These are phyloP conservation scores for Paramarasmius palmivorus DNA, from an alignment of 1,284 basidiomycete species.

Conservation along the genomic window DNA sequence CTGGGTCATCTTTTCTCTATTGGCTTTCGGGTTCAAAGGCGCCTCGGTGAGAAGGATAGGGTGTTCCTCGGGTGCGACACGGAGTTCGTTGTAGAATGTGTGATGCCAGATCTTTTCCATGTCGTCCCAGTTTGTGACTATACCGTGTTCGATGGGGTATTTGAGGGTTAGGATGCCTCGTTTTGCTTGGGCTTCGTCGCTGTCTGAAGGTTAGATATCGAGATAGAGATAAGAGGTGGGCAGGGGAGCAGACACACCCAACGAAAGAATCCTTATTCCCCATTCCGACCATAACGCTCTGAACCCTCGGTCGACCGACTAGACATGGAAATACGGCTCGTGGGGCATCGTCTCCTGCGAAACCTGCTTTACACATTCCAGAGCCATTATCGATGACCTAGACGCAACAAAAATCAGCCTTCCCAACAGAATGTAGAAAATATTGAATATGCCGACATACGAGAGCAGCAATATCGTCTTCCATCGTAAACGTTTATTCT, in stretches of 20 bases:
- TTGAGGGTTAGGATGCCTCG: neutral
- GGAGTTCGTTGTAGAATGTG: conserved; percentile 8
- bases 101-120: conserved; percentile 10
- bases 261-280: conserved; percentile 6
- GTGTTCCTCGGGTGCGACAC: conserved; percentile 6
- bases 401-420: neutral
- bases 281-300: conserved; percentile 5
- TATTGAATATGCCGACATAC: neutral
- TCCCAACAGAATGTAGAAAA: neutral
- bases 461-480: conserved; percentile 1
- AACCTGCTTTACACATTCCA: conserved; percentile 27
- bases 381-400: conserved; percentile 23
- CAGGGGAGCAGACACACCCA: neutral
- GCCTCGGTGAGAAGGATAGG: conserved; percentile 8
- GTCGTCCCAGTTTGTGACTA: conserved; percentile 8
- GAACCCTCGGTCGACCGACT: neutral
- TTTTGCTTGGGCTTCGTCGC: conserved; percentile 7
- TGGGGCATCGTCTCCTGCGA: conserved; percentile 21
- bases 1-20: conserved; percentile 7
- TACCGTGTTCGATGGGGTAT: conserved; percentile 9
- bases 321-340: conserved; percentile 19
- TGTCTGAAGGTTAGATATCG: neutral
- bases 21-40: conserved; percentile 7
- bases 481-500: neutral
- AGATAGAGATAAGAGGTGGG: neutral